Evolutionary conservation across 1,284 basidiomycete species (phyloP).

Genomic region (Marasmius oreades): DNA sequence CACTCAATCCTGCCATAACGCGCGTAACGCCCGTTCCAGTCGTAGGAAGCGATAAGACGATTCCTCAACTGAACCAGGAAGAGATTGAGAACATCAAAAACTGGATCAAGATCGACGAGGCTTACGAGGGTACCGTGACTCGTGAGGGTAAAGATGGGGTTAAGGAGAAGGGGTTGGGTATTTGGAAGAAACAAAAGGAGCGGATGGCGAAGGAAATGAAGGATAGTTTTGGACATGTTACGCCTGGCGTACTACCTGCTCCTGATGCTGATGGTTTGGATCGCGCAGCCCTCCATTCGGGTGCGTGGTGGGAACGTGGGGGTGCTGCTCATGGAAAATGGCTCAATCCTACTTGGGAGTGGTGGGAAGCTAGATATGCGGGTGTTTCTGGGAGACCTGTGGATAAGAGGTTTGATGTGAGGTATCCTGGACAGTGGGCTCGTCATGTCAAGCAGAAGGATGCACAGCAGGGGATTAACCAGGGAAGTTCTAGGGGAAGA

Average conservation of each 20-base stretch:
- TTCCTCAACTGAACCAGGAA: slow-evolving; percentile 47
- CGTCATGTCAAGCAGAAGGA: slow-evolving; percentile 19
- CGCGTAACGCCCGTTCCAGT: slow-evolving; percentile 63
- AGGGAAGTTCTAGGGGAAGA: slow-evolving; percentile 26
- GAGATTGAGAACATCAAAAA: slow-evolving; percentile 37
- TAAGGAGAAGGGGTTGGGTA: slow-evolving; percentile 11
- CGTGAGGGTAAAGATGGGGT: not conserved
- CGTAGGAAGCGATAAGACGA: slow-evolving; percentile 43
- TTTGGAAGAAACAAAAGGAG: slow-evolving; percentile 40
- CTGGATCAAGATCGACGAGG: slow-evolving; percentile 47
- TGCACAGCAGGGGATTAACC: slow-evolving; percentile 26
- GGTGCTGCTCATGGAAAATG: slow-evolving; percentile 33
- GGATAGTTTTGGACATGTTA: slow-evolving; percentile 14
- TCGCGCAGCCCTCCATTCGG: slow-evolving; percentile 3
- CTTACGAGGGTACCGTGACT: slow-evolving; percentile 37
- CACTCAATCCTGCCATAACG: slow-evolving; percentile 61
- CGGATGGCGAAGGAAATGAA: slow-evolving; percentile 41
- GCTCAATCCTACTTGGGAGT: slow-evolving; percentile 42
- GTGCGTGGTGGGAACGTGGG: slow-evolving; percentile 18
- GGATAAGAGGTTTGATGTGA: slow-evolving; percentile 59
- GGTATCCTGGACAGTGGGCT: slow-evolving; percentile 49
- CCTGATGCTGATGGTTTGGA: not conserved
- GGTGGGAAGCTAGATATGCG: slow-evolving; percentile 24
- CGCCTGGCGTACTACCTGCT: not conserved
- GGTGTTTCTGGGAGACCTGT: slow-evolving; percentile 36